Conservation (phyloP, 495 filamentous ascomycete genomes). For the Podospora sp. region DNA sequence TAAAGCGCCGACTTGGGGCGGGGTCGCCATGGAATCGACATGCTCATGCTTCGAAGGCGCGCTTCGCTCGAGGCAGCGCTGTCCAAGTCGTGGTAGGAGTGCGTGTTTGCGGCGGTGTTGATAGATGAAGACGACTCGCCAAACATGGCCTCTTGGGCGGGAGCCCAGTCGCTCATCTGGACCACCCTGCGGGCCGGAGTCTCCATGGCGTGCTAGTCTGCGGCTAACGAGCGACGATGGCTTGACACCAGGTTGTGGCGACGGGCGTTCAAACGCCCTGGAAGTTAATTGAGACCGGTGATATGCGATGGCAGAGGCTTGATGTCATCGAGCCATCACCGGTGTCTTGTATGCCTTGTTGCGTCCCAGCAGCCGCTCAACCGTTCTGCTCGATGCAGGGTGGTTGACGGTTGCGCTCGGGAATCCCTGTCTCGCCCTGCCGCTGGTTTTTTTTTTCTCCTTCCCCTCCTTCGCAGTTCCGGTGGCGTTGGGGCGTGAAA, state of each 20-base stretch:
- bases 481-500: slow-evolving; percentile 22
- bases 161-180: slow-evolving; percentile 41
- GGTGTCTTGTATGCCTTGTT: slow-evolving; percentile 9
- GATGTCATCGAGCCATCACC: slow-evolving; percentile 21
- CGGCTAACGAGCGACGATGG: background rate
- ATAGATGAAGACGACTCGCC: slow-evolving; percentile 2
- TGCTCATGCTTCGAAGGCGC: slow-evolving; percentile 41
- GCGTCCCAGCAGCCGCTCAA: background rate
- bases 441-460: slow-evolving; percentile 3
- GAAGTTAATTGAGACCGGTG: slow-evolving; percentile 16
- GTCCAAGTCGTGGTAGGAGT: slow-evolving; percentile 21
- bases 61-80: slow-evolving; percentile 14
- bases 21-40: slow-evolving; percentile 40
- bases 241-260: background rate
- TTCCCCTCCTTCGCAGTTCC: slow-evolving; percentile 12
- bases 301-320: slow-evolving; percentile 3
- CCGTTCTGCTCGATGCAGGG: background rate
- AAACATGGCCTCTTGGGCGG: slow-evolving; percentile 36
- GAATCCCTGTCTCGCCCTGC: slow-evolving; percentile 3
- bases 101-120: background rate
- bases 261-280: background rate
- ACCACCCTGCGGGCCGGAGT: slow-evolving; percentile 31
- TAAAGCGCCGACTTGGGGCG: slow-evolving; percentile 37
- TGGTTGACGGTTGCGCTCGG: slow-evolving; percentile 6
- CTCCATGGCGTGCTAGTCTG: slow-evolving; percentile 15